These are phyloP conservation scores for Fusarium siculi DNA, from an alignment of 2,329 filamentous ascomycete genomes.

Conservation along the genomic window DNA sequence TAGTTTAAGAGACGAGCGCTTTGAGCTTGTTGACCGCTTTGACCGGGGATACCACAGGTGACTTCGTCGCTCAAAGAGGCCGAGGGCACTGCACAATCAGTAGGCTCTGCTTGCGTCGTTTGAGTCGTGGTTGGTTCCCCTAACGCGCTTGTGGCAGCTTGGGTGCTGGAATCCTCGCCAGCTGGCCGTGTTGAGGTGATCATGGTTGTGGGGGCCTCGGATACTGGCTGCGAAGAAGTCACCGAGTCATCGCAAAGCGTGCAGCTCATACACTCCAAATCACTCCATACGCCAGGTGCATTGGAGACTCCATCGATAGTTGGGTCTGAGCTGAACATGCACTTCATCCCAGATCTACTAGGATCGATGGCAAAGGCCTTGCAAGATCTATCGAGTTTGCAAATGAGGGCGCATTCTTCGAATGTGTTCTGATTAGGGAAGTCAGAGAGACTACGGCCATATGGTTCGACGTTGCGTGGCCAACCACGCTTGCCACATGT, in stretches of 20 bases:
- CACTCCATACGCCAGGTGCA: constrained; percentile 5
- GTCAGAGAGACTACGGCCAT: neutral
- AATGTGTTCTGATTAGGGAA: constrained; percentile 10
- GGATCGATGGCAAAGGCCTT: constrained; percentile 25
- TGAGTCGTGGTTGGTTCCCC: neutral
- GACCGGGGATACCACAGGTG: constrained; percentile 29
- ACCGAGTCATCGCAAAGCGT: constrained; percentile 2
- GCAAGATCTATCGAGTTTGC: constrained; percentile 12
- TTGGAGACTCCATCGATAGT: neutral
- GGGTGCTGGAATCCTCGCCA: neutral
- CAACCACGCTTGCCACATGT: constrained; percentile 18
- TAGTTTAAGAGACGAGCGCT: constrained; percentile 14
- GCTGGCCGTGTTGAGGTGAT: constrained; percentile 20
- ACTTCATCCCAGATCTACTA: neutral
- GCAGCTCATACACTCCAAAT: constrained; percentile 25
- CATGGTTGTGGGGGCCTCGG: constrained; percentile 11
- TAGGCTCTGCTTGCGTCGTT: neutral
- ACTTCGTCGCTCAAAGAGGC: constrained; percentile 23
- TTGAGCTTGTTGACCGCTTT: constrained; percentile 27
- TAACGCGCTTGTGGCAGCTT: neutral
- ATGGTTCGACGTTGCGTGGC: constrained; percentile 7
- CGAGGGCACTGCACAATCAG: constrained; percentile 11
- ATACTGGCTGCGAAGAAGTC: neutral
- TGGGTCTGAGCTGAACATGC: constrained; percentile 16
- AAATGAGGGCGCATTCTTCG: constrained; percentile 34